Evolutionary conservation across 805 yeast species (phyloP).

Genomic region (Kodamaea fukazawae): DNA sequence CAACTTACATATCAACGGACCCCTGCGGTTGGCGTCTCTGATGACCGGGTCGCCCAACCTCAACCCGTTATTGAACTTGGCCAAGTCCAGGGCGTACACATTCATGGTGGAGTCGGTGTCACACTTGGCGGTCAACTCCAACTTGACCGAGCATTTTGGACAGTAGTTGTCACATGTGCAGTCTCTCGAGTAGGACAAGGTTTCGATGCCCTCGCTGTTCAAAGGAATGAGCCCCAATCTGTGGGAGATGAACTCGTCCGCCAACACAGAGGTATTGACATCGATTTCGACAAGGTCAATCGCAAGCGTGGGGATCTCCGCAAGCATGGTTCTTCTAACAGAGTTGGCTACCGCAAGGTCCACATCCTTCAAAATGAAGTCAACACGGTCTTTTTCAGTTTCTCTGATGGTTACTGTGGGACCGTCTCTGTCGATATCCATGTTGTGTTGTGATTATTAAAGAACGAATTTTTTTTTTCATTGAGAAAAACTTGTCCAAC

Average conservation of each 20-base stretch:
- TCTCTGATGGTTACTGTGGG: conserved; percentile 88
- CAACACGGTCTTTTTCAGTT: conserved; percentile 82
- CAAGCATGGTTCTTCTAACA: conserved; percentile 83
- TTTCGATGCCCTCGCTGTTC: conserved; percentile 78
- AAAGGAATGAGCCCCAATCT: conserved; percentile 91
- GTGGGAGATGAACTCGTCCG: conserved; percentile 95
- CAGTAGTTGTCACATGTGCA: conserved; percentile 98
- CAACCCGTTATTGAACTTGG: conserved; percentile 43
- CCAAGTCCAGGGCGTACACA: conserved; percentile 79
- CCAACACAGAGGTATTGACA: conserved; percentile 87
- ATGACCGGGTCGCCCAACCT: conserved; percentile 82
- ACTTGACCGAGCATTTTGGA: conserved; percentile 87
- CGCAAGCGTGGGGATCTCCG: conserved; percentile 96
- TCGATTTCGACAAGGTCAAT: conserved; percentile 95
- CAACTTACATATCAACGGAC: conserved; percentile 87
- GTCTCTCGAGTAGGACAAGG: conserved; percentile 84
- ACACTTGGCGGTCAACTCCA: conserved; percentile 84
- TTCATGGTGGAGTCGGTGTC: conserved; percentile 85
- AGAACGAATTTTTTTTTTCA: not conserved
- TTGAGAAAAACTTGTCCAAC: not conserved
- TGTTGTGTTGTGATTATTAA: conserved; percentile 11
- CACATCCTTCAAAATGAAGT: conserved; percentile 81
- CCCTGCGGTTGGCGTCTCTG: conserved; percentile 70
- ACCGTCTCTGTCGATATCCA: conserved; percentile 42
- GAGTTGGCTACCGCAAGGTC: conserved; percentile 93